Percentiles rank a stretch among this genome's conserved stretches.
Conservation (phyloP, 441 rosid species). For the Gossypium gossypioides region DNA sequence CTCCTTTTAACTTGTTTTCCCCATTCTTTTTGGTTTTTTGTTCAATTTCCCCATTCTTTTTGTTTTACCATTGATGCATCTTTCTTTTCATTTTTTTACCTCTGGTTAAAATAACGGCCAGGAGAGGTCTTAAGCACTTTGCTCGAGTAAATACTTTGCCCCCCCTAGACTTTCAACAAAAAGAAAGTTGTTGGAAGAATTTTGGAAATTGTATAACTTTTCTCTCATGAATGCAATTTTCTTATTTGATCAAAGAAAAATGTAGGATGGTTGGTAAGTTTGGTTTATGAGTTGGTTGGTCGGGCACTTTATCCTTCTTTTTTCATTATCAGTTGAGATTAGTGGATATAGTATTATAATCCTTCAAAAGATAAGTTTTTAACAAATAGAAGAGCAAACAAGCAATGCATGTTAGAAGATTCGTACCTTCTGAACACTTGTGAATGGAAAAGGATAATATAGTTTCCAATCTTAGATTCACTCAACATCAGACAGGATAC, state of each 20-base stretch:
- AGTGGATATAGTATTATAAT: too few species aligned
- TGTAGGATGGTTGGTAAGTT: background rate
- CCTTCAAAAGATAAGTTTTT: too few species aligned
- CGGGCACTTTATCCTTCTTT: too few species aligned
- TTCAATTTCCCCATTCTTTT: background rate
- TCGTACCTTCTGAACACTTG: too few species aligned
- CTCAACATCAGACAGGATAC: background rate
- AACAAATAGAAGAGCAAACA: too few species aligned
- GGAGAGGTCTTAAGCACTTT: constrained; percentile 14
- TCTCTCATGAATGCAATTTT: background rate
- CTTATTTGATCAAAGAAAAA: background rate
- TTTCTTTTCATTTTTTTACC: background rate
- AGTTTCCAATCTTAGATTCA: too few species aligned
- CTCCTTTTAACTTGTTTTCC: background rate
- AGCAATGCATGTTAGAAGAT: too few species aligned
- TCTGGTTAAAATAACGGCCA: background rate
- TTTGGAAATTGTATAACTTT: background rate
- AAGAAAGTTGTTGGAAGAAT: background rate
- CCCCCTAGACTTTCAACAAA: background rate
- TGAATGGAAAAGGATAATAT: too few species aligned
- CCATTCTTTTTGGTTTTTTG: background rate
- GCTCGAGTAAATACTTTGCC: constrained; percentile 5
- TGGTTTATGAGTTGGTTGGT: background rate
- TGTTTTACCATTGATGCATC: background rate
- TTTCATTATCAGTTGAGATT: too few species aligned